These are phyloP conservation scores for Conticribra weissflogii DNA, from an alignment of 108 stramenopile genomes.

Conservation along the genomic window DNA sequence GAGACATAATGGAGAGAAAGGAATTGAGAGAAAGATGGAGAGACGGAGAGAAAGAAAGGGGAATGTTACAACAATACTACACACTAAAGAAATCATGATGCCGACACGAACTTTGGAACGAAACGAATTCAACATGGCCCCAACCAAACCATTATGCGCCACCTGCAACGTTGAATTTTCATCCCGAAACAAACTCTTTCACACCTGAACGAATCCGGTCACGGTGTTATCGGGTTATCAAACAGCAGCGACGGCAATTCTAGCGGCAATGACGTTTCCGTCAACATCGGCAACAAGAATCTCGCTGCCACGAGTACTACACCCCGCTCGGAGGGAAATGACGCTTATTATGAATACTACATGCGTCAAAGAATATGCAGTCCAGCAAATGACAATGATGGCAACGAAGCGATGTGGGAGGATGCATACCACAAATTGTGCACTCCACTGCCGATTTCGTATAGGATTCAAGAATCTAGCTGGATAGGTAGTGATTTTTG, in stretches of 20 bases:
- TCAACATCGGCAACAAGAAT: background rate
- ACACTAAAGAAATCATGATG: background rate
- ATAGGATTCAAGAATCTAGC: conserved; percentile 14
- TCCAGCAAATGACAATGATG: background rate
- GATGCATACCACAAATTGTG: conserved; percentile 9
- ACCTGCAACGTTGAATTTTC: conserved; percentile 15
- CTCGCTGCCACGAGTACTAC: no score
- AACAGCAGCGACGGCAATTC: background rate
- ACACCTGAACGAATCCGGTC: conserved; percentile 20
- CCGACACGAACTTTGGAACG: background rate
- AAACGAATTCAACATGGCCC: no score
- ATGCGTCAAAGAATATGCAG: conserved; percentile 11
- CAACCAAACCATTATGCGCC: no score
- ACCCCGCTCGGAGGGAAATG: conserved; percentile 3
- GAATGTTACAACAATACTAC: no score
- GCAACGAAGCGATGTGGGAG: conserved; percentile 8
- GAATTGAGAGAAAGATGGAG: no score
- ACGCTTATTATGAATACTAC: conserved; percentile 18
- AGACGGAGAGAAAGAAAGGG: no score
- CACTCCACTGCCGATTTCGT: conserved; percentile 14
- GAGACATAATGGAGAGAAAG: no score
- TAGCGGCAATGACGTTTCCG: background rate
- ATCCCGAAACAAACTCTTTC: conserved; percentile 36
- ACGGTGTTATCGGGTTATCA: background rate
- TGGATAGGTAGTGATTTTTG: conserved; percentile 12